Evolutionary conservation across 148 eudicot species (phyloP), one percentile per base, ranked within the genome.

Genomic region (Polygonum aviculare): DNA sequence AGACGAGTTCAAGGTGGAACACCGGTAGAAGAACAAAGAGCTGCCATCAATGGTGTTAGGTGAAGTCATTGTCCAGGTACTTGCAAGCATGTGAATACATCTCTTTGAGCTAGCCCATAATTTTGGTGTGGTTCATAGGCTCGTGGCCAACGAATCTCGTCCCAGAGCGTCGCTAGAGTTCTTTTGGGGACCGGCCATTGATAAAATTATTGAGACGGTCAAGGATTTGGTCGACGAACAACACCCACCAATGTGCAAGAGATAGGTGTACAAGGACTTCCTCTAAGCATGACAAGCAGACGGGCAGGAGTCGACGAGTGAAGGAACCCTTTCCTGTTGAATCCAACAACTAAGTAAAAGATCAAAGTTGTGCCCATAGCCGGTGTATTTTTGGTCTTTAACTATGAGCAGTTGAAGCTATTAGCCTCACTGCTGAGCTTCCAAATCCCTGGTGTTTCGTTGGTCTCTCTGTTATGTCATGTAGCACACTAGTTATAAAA

Each of bases 131-230:
- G 31, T 26, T 26, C 31, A 81, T 67, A 77, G 83, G 48, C 80
- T 77, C 12, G 80, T 81, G 45, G 74, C 74, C 12, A 74, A 81
- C 59, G 52, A 77, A 69, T 8, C 49, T 55, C 60, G 47, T 15
- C 48, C 59, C 15, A 77, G 83, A 45, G 75, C n/a, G n/a, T 77
- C 83, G 3, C n/a, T 81, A 2, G 83, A 77, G 36, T 47, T 77
- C 70, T 81, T 81, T 54, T 77, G 77, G 55, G 80, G 80, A 72
- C 83, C 83, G 2, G 41, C n/a, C 18, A 12, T 36, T 16, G 35
- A 65, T 39, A 41, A 65, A 39, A 33, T 48, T 1, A 74, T 81
- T 15, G 78, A 80, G 12, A 80, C 83, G 2, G 15, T 77, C 5
- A 50, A 77, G 9, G 19, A 36, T 5, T 26, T 26, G 74, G 41